Evolutionary conservation across 2,329 filamentous ascomycete genomes (phyloP).

Genomic region (Aphanocladium album): DNA sequence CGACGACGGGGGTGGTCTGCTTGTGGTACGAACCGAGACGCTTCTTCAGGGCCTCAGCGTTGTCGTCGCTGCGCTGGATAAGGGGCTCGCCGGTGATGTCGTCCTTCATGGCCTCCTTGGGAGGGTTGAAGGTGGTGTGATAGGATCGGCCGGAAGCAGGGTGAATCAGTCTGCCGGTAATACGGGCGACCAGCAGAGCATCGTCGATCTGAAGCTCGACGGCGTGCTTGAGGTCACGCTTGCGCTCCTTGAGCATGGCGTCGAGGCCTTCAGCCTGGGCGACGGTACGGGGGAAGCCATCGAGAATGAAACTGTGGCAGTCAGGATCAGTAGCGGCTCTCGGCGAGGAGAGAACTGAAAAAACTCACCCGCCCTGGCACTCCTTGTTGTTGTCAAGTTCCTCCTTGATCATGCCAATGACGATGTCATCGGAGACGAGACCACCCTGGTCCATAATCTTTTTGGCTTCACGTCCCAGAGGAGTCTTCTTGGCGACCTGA

Average conservation of each 20-base stretch:
- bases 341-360: neutral
- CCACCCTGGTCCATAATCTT: slow-evolving; percentile 99
- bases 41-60: slow-evolving; percentile 93
- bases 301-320: slow-evolving; percentile 80
- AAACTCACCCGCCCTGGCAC: slow-evolving; percentile 85
- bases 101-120: slow-evolving; percentile 89
- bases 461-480: slow-evolving; percentile 92
- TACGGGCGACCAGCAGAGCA: slow-evolving; percentile 84
- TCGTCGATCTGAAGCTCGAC: slow-evolving; percentile 97
- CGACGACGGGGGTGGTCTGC: slow-evolving; percentile 87
- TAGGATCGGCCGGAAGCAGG: slow-evolving; percentile 94
- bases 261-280: slow-evolving; percentile 93
- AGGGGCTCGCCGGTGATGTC: slow-evolving; percentile 95
- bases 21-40: slow-evolving; percentile 87
- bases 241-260: slow-evolving; percentile 73
- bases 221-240: slow-evolving; percentile 87
- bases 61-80: slow-evolving; percentile 95
- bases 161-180: slow-evolving; percentile 93
- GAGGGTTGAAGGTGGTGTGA: slow-evolving; percentile 98
- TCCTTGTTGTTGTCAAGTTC: slow-evolving; percentile 91
- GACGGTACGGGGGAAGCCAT: slow-evolving; percentile 96
- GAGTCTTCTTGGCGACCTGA: slow-evolving; percentile 95
- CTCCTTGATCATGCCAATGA: slow-evolving; percentile 99
- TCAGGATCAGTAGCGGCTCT: neutral
- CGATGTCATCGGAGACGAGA: slow-evolving; percentile 96